Conservation (phyloP, 768 basidiomycete genomes). For the Clathrus columnatus region DNA sequence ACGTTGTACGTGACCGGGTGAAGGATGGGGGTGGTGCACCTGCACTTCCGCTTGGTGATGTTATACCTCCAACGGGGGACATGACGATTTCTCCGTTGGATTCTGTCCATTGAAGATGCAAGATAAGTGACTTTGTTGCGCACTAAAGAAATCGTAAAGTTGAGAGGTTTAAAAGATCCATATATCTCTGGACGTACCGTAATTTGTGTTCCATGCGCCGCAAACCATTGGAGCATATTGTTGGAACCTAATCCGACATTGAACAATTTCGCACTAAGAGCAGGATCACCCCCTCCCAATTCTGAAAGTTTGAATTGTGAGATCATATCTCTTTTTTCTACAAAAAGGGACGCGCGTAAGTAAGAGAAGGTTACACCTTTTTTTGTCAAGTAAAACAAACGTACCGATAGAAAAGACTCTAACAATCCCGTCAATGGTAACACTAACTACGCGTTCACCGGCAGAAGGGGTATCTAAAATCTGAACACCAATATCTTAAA, state of each 20-base stretch:
- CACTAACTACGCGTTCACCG: slow-evolving; percentile 79
- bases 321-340: slow-evolving; percentile 75
- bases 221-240: slow-evolving; percentile 92
- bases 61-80: slow-evolving; percentile 8
- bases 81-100: slow-evolving; percentile 14
- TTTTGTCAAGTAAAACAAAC: slow-evolving; percentile 19
- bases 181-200: slow-evolving; percentile 58
- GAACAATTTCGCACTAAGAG: slow-evolving; percentile 55
- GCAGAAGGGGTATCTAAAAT: slow-evolving; percentile 46
- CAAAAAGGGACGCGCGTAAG: slow-evolving; percentile 21
- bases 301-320: slow-evolving; percentile 85
- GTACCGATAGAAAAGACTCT: slow-evolving; percentile 84
- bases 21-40: slow-evolving; percentile 21
- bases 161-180: not conserved
- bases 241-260: slow-evolving; percentile 76
- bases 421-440: slow-evolving; percentile 88
- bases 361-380: not conserved
- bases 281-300: slow-evolving; percentile 58
- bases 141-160: slow-evolving; percentile 39
- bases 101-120: slow-evolving; percentile 84
- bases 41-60: not conserved
- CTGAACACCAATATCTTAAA: slow-evolving; percentile 70
- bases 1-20: slow-evolving; percentile 30
- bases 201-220: slow-evolving; percentile 84
- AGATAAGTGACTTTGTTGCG: slow-evolving; percentile 78